These are phyloP conservation scores for Psidium friedrichsthalianum DNA, from an alignment of 345 rosid genomes.

Conservation along the genomic window DNA sequence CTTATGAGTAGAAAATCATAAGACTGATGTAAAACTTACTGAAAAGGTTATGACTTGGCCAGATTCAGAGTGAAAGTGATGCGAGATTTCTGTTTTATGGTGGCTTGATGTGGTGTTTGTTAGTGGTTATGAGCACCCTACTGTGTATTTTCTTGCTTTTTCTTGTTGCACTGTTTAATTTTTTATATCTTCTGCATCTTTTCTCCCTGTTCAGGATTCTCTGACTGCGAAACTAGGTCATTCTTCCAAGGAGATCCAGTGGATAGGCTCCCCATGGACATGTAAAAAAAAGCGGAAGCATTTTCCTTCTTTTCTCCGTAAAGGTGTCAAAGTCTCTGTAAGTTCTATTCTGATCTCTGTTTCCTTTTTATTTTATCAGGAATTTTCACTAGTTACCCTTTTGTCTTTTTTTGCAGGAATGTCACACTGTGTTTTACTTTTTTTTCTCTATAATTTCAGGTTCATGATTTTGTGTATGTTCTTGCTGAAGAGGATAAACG, in stretches of 20 bases:
- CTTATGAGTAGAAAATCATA: neutral
- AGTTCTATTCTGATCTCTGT: conserved; percentile 6
- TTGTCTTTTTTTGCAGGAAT: neutral
- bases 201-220: conserved; percentile 10
- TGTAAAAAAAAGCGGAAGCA: conserved; percentile 50
- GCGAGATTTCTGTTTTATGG: neutral
- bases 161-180: neutral
- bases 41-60: neutral
- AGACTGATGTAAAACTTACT: neutral
- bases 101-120: neutral
- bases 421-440: neutral
- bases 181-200: neutral
- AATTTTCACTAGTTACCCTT: neutral
- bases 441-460: conserved; percentile 21
- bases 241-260: conserved; percentile 17
- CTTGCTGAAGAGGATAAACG: conserved; percentile 60
- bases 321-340: conserved; percentile 61
- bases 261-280: conserved; percentile 66
- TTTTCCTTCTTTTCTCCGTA: conserved; percentile 47
- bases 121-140: neutral
- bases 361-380: neutral
- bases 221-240: conserved; percentile 15
- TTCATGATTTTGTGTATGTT: conserved; percentile 61
- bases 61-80: neutral
- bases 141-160: neutral